Evolutionary conservation across 176 grass and related monocot genomes (phyloP), one percentile per base, ranked within the genome.

Genomic region (Phoenix roebelenii): DNA sequence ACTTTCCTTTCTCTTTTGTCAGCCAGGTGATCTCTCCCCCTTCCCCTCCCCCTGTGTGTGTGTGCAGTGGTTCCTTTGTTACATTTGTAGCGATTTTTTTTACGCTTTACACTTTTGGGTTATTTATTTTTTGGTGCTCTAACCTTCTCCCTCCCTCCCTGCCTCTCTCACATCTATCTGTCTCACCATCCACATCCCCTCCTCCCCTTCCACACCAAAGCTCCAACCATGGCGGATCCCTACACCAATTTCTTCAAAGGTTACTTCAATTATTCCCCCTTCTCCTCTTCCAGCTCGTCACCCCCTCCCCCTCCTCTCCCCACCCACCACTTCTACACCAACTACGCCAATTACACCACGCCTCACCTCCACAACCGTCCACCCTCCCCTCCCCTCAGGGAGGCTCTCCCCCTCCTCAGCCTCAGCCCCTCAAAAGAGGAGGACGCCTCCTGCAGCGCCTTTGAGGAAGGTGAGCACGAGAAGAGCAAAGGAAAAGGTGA

Each of bases 341-440:
- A 32, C 66, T 23, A n/a, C 52, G 15, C 23, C 14, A 18, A 62
- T 57, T 61, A 49, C 63, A 53, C 22, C 63, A 26, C 22, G 44
- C 18, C 14, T 22, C 16, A 44, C 35, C 10, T 12, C 63, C 81
- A 63, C 18, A 44, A 70, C 15, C 59, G 82, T 22, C 82, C 79
- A 0, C 52, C 86, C 0, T 90, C 87, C 32, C 87, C 87, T 59
- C 87, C 82, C 55, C 72, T 83, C 69, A 56, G 82, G 17, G 87
- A 90, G 63, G 87, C 79, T 39, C 87, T 90, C 30, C 87, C 87
- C 3, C 76, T 90, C 64, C 72, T 90, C 72, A 77, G 30, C 72
- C 87, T 90, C 55, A 77, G 64, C 14, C 81, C 82, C 2, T 54
- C 79, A 9, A 51, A 58, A 0, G 23, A 48, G 22, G 51, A 64